Evolutionary conservation across 345 rosid genomes (phyloP).

Genomic region (Acer yangbiense): DNA sequence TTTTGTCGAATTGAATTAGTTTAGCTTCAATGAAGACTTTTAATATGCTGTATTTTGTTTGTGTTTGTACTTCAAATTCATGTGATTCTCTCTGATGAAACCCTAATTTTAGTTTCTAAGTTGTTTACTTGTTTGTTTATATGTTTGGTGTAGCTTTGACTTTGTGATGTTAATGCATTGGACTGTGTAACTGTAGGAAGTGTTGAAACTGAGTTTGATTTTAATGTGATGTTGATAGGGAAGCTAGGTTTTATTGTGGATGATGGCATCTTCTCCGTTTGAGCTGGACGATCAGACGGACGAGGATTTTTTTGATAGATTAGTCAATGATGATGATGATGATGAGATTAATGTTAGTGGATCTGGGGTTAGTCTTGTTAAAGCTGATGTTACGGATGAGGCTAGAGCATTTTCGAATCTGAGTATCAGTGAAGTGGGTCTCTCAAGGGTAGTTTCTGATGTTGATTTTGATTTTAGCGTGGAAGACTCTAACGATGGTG

Average conservation of each 20-base stretch:
- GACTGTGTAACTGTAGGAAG: neutral
- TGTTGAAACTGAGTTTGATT: neutral
- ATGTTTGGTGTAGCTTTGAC: neutral
- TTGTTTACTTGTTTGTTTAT: neutral
- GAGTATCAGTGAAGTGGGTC: conserved; percentile 6
- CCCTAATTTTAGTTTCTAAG: neutral
- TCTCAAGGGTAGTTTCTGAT: neutral
- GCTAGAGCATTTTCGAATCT: neutral
- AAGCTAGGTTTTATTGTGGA: conserved; percentile 19
- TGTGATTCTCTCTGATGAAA: neutral
- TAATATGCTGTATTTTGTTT: neutral
- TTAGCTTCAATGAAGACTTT: neutral
- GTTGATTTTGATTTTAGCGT: neutral
- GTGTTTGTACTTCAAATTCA: neutral
- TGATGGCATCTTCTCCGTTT: conserved; percentile 75
- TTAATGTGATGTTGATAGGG: conserved; percentile 5
- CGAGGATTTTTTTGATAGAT: conserved; percentile 92
- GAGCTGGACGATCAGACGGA: conserved; percentile 90
- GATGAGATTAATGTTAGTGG: conserved; percentile 5
- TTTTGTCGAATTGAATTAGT: neutral
- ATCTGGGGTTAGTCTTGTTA: neutral
- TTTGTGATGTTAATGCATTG: neutral
- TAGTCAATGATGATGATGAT: conserved; percentile 69
- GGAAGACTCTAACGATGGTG: neutral
- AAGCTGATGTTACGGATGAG: neutral